Evolutionary conservation across 768 basidiomycete species (phyloP).

Genomic region (Leccinum sublutescens): DNA sequence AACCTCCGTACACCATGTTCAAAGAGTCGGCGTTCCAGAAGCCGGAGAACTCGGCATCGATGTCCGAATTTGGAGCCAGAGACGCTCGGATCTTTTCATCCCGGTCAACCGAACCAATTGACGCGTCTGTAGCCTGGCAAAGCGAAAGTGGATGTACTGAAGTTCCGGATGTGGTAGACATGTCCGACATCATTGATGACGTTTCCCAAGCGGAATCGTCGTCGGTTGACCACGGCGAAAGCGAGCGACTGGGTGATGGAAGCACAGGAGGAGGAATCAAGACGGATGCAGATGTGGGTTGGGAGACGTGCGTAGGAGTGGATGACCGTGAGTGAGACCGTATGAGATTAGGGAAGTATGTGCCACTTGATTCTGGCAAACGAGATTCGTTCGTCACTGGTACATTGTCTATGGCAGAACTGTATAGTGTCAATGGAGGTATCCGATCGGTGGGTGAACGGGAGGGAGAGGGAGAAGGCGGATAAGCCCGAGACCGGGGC

Average conservation of each 20-base stretch:
- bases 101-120: constrained; percentile 18
- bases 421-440: constrained; percentile 31
- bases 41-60: constrained; percentile 8
- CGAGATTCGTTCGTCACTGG: not conserved
- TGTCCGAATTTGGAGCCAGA: constrained; percentile 16
- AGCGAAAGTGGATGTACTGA: constrained; percentile 30
- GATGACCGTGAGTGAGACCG: constrained; percentile 35
- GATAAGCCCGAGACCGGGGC: constrained; percentile 47
- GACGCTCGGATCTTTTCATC: constrained; percentile 11
- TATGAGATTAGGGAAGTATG: constrained; percentile 6
- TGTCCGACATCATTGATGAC: constrained; percentile 59
- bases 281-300: constrained; percentile 22
- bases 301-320: constrained; percentile 37
- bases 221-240: constrained; percentile 72
- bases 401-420: constrained; percentile 8
- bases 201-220: constrained; percentile 79
- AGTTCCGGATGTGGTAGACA: constrained; percentile 54
- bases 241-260: constrained; percentile 19
- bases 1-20: constrained; percentile 42
- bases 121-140: constrained; percentile 26
- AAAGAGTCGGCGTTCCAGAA: constrained; percentile 36
- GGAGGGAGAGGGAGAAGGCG: constrained; percentile 52
- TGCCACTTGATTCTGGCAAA: not conserved
- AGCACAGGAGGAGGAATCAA: constrained; percentile 15
- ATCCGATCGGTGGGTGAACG: constrained; percentile 40